These are phyloP conservation scores for Collybia nuda DNA, from an alignment of 768 basidiomycete genomes.

Conservation along the genomic window DNA sequence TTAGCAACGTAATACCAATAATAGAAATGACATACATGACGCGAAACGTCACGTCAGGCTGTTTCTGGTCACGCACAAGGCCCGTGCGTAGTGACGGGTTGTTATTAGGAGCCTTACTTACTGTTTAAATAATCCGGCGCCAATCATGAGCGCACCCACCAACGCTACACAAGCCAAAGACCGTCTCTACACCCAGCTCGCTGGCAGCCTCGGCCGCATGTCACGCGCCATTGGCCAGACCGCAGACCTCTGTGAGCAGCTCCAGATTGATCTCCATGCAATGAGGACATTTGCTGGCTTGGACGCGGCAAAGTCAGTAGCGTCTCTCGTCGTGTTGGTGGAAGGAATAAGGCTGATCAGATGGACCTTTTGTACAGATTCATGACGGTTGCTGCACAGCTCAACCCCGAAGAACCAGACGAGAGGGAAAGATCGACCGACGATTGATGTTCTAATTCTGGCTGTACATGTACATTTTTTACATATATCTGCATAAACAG, in stretches of 20 bases:
- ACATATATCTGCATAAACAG: no score
- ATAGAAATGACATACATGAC: no score
- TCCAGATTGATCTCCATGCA: slow-evolving; percentile 73
- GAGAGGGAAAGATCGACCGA: background rate
- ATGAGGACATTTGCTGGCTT: slow-evolving; percentile 79
- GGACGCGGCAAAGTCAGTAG: slow-evolving; percentile 77
- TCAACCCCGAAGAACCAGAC: slow-evolving; percentile 32
- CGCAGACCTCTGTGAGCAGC: slow-evolving; percentile 72
- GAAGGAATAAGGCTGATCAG: no score
- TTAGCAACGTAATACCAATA: no score
- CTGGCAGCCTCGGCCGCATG: slow-evolving; percentile 66
- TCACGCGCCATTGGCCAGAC: slow-evolving; percentile 69
- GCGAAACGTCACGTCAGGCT: no score
- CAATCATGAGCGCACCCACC: slow-evolving; percentile 39
- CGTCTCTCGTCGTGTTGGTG: background rate
- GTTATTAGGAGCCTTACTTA: no score
- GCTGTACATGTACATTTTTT: no score
- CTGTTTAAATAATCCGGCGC: background rate
- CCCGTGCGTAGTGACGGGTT: no score
- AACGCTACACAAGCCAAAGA: slow-evolving; percentile 80
- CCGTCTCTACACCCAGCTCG: slow-evolving; percentile 75
- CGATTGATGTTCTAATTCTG: no score
- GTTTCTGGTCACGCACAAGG: no score
- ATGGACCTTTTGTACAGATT: slow-evolving; percentile 24
- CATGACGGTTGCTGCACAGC: slow-evolving; percentile 40